A percentile compares a stretch with the other conserved stretches of the same genome.
Conservation (phyloP, 139 green algal genomes). For the Chlorella sp. region DNA sequence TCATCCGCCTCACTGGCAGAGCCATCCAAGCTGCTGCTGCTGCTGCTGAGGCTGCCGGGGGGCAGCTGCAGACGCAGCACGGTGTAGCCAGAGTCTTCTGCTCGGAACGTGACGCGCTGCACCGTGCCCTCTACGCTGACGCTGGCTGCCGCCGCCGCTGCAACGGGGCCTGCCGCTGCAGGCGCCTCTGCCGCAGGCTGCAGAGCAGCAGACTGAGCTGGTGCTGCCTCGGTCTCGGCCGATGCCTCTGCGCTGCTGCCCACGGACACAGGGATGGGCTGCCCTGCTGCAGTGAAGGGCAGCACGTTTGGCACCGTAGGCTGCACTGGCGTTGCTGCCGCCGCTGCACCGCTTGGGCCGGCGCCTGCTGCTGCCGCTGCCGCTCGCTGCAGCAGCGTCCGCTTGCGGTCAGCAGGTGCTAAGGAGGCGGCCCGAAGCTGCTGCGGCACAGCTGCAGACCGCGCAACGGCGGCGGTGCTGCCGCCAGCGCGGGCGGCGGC, state of each 20-base stretch:
- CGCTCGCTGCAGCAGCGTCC: not conserved
- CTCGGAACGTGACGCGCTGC: constrained; percentile 41
- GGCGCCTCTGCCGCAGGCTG: not conserved
- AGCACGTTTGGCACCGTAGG: not conserved
- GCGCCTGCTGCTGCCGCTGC: not conserved
- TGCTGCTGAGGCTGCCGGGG: not conserved
- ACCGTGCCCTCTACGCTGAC: constrained; percentile 40
- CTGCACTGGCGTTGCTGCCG: not conserved
- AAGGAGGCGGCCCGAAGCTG: too few species aligned
- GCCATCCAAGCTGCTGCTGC: not conserved
- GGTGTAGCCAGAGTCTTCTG: constrained; percentile 47
- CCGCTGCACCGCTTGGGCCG: not conserved
- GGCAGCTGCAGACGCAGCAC: constrained; percentile 43
- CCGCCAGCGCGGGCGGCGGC: too few species aligned
- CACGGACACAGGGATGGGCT: too few species aligned
- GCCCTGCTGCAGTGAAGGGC: too few species aligned
- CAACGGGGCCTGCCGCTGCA: not conserved
- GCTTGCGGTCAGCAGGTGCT: too few species aligned
- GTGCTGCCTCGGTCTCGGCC: too few species aligned
- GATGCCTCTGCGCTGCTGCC: not conserved
- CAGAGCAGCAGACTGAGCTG: not conserved
- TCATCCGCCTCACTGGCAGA: not conserved
- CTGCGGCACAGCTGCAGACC: too few species aligned
- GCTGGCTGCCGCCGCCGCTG: not conserved
- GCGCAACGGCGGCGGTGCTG: too few species aligned